Percentiles rank a stretch among this genome's conserved stretches.
These are phyloP conservation scores for Aureobasidium leucospermi DNA, from an alignment of 2,329 filamentous ascomycete genomes.

Conservation along the genomic window DNA sequence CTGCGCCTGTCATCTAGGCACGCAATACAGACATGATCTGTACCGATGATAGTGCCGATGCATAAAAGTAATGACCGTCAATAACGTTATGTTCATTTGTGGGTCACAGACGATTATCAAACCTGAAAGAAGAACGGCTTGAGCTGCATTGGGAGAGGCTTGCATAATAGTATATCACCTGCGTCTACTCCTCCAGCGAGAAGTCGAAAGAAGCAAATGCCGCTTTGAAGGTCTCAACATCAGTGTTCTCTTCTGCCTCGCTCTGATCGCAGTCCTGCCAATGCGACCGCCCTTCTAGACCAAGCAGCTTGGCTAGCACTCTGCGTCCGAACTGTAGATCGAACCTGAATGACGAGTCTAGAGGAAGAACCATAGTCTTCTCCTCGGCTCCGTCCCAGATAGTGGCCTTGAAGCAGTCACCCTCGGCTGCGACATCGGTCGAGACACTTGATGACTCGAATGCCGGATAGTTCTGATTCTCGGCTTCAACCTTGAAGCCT, in stretches of 20 bases:
- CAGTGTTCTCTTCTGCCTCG: slow-evolving; percentile 67
- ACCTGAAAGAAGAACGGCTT: neutral
- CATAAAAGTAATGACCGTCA: neutral
- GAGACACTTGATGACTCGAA: slow-evolving; percentile 30
- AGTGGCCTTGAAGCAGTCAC: slow-evolving; percentile 29
- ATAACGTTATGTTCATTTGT: neutral
- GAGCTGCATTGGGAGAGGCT: neutral
- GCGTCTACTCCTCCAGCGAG: slow-evolving; percentile 38
- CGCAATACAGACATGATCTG: neutral
- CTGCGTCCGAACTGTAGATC: slow-evolving; percentile 84
- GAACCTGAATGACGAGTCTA: slow-evolving; percentile 67
- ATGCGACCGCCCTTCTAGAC: slow-evolving; percentile 66
- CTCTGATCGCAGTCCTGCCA: slow-evolving; percentile 83
- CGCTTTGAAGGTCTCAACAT: slow-evolving; percentile 71
- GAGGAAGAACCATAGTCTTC: slow-evolving; percentile 65
- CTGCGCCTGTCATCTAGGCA: neutral
- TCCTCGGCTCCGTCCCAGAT: slow-evolving; percentile 37
- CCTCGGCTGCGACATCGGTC: slow-evolving; percentile 17
- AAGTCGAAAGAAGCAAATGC: slow-evolving; percentile 87
- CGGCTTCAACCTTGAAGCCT: slow-evolving; percentile 80
- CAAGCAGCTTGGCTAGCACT: slow-evolving; percentile 81
- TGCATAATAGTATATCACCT: neutral
- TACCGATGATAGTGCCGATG: neutral
- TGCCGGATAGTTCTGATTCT: slow-evolving; percentile 58
- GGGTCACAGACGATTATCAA: neutral